Conservation (phyloP, 352 stramenopile genomes). For the Globisporangium nodosum region DNA sequence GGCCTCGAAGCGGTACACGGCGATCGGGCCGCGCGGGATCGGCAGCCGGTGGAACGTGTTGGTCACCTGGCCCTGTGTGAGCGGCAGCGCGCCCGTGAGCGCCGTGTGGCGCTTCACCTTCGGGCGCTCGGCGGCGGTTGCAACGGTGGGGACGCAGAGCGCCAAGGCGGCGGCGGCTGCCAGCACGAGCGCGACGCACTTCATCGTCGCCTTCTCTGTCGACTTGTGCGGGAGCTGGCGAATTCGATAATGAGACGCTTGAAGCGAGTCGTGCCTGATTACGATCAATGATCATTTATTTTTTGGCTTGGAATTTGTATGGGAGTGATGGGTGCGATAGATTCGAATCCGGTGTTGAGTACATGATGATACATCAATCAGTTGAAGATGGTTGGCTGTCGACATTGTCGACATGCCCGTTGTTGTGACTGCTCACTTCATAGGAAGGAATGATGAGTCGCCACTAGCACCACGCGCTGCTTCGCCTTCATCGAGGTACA, state of each 20-base stretch:
- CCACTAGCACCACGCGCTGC: not conserved
- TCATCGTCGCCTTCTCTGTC: constrained; percentile 2
- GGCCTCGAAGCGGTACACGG: constrained; percentile 75
- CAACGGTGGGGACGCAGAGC: not conserved
- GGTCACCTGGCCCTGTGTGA: constrained; percentile 67
- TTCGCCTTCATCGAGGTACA: not conserved
- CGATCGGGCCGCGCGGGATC: constrained; percentile 75
- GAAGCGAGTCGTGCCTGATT: not conserved
- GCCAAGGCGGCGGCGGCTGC: not conserved
- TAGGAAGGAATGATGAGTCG: not conserved
- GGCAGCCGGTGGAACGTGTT: constrained; percentile 68
- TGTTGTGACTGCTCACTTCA: no score
- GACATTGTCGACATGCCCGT: no score
- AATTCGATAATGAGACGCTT: constrained; percentile 4
- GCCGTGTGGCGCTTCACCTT: constrained; percentile 56
- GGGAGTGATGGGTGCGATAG: not conserved
- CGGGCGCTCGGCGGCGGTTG: constrained; percentile 16
- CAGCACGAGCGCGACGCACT: not conserved
- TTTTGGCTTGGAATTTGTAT: not conserved
- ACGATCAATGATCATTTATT: not conserved
- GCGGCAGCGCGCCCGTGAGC: constrained; percentile 49
- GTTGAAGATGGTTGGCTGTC: no score
- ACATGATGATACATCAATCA: not conserved
- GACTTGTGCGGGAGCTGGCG: not conserved
- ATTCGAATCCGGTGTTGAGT: not conserved